These are phyloP conservation scores for Periglandula ipomoeae DNA, from an alignment of 2,329 filamentous ascomycete genomes.

Conservation along the genomic window DNA sequence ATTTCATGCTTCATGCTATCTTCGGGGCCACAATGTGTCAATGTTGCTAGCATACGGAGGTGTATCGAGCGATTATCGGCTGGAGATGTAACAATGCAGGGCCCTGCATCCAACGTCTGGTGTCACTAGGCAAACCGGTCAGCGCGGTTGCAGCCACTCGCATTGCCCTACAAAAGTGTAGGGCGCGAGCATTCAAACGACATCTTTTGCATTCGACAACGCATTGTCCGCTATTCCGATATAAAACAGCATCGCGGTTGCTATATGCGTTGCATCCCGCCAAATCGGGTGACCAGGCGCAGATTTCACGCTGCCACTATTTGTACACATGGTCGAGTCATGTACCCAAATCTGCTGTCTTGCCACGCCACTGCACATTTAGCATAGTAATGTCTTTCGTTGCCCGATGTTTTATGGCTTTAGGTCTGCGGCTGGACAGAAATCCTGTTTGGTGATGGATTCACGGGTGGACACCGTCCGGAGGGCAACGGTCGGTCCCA, in stretches of 20 bases:
- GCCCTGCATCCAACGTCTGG: neutral
- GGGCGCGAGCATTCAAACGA: neutral
- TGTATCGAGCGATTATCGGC: neutral
- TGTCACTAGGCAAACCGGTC: constrained; percentile 1
- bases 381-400: too few relatives aligned
- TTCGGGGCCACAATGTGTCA: neutral
- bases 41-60: too few relatives aligned
- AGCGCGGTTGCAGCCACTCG: neutral
- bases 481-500: too few relatives aligned
- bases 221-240: neutral
- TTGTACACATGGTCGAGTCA: neutral
- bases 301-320: neutral
- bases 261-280: neutral
- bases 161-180: neutral
- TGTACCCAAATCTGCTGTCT: neutral
- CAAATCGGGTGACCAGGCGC: neutral
- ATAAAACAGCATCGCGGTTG: neutral
- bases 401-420: too few relatives aligned
- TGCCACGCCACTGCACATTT: neutral
- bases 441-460: too few relatives aligned
- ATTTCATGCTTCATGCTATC: neutral
- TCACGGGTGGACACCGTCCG: too few relatives aligned
- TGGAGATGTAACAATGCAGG: neutral
- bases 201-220: neutral
- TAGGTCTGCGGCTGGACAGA: too few relatives aligned